phyloP scores from a whole-genome alignment of 1,284 basidiomycete species.

The Tylopilus sp. region DNA sequence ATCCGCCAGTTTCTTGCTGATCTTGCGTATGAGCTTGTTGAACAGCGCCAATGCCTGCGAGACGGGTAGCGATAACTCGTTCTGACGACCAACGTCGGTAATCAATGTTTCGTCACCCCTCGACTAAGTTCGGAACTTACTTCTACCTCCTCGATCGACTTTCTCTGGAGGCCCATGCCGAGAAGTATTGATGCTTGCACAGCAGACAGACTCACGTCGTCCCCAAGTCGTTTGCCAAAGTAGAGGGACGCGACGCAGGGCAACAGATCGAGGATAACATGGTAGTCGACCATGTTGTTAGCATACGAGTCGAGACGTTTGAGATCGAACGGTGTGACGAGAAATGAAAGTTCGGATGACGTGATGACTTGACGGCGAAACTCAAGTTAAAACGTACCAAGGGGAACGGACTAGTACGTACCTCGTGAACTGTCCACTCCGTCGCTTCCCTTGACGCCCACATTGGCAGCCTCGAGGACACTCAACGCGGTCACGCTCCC shows the following conservation, averaged over 20 bases:
- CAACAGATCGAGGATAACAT: slow-evolving; percentile 91
- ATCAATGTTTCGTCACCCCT: slow-evolving; percentile 4
- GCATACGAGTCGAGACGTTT: slow-evolving; percentile 95
- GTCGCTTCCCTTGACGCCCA: slow-evolving; percentile 52
- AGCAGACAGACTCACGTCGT: slow-evolving; percentile 66
- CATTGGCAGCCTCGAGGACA: slow-evolving; percentile 81
- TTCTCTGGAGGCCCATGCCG: slow-evolving; percentile 88
- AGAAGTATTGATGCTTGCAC: slow-evolving; percentile 88
- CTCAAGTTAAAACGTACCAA: not conserved
- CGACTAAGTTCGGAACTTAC: slow-evolving; percentile 39
- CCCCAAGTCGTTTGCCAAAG: slow-evolving; percentile 75
- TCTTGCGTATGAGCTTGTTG: slow-evolving; percentile 85
- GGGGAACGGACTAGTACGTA: slow-evolving; percentile 23
- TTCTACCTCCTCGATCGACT: slow-evolving; percentile 88
- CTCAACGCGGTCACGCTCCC: slow-evolving; percentile 83
- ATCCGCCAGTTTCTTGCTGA: slow-evolving; percentile 75
- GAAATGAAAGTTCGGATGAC: slow-evolving; percentile 67
- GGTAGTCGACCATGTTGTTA: slow-evolving; percentile 95
- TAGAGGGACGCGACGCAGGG: slow-evolving; percentile 79
- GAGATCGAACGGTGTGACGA: slow-evolving; percentile 90
- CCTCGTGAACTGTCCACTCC: slow-evolving; percentile 45
- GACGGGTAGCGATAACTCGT: slow-evolving; percentile 79
- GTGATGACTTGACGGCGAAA: slow-evolving; percentile 42
- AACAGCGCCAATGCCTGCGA: slow-evolving; percentile 90
- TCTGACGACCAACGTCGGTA: slow-evolving; percentile 36